A percentile compares a stretch with the other conserved stretches of the same genome.
Conservation (phyloP, 441 rosid species). For the Eruca vesicaria region DNA sequence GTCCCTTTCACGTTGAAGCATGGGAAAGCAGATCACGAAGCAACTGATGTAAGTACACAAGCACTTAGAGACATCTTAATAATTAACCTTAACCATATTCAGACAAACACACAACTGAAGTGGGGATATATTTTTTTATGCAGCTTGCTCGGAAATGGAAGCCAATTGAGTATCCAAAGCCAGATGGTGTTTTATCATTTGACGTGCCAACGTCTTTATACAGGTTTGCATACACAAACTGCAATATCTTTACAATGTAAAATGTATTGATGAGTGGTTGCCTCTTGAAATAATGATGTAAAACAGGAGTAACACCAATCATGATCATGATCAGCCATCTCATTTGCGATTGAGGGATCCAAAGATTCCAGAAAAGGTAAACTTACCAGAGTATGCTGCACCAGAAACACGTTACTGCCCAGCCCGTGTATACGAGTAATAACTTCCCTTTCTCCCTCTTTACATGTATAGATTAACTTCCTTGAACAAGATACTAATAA, state of each 20-base stretch:
- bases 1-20: conserved; percentile 78
- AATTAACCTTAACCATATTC: neutral
- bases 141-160: conserved; percentile 70
- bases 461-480: neutral
- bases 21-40: conserved; percentile 91
- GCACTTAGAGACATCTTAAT: neutral
- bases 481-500: conserved; percentile 1
- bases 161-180: conserved; percentile 78
- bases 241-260: neutral
- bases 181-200: conserved; percentile 85
- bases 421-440: conserved; percentile 95
- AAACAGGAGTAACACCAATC: conserved; percentile 95
- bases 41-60: conserved; percentile 62
- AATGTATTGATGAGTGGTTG: neutral
- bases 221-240: conserved; percentile 52
- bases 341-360: conserved; percentile 80
- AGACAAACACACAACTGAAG: conserved; percentile 3
- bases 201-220: conserved; percentile 90
- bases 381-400: conserved; percentile 80
- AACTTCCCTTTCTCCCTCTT: neutral
- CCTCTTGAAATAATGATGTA: conserved; percentile 3
- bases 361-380: conserved; percentile 60
- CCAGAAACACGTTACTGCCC: conserved; percentile 96
- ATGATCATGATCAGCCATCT: conserved; percentile 90
- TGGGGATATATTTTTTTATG: conserved; percentile 13